phyloP scores from a whole-genome alignment of 371 early-diverging fungal genomes.

The Mucor sp. region DNA sequence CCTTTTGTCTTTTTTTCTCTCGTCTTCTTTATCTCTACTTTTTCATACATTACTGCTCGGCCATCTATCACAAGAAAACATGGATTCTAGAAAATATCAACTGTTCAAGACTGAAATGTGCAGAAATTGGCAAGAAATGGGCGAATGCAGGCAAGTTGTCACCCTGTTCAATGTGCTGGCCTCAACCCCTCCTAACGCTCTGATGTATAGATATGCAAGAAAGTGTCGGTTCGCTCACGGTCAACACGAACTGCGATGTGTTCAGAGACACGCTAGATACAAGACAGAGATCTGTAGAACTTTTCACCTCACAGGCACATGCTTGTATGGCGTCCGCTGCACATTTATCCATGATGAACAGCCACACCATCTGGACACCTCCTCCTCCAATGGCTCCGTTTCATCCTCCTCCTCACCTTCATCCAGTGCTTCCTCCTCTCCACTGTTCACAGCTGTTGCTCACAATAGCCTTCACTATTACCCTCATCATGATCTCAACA shows the following conservation, averaged over 20 bases:
- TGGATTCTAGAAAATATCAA: constrained; percentile 33
- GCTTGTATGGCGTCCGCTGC: constrained; percentile 94
- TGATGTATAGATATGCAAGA: constrained; percentile 69
- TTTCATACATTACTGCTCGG: not conserved
- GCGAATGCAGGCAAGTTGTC: constrained; percentile 18
- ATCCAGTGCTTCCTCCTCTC: not conserved
- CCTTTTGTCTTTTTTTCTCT: not conserved
- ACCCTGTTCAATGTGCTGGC: no score
- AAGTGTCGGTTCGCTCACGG: constrained; percentile 98
- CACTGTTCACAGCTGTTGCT: not conserved
- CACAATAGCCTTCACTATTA: not conserved
- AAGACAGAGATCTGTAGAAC: constrained; percentile 91
- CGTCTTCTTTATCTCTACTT: constrained; percentile 2
- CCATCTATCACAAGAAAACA: not conserved
- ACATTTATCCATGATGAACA: constrained; percentile 88
- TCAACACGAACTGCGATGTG: constrained; percentile 73
- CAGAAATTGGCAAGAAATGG: constrained; percentile 81
- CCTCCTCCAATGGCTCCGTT: not conserved
- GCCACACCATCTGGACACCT: not conserved
- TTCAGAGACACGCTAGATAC: constrained; percentile 93
- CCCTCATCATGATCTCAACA: not conserved
- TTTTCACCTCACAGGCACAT: constrained; percentile 87
- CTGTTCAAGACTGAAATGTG: constrained; percentile 97
- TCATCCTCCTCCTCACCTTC: not conserved
- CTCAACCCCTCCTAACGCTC: not conserved